Conservation (phyloP, 1,284 basidiomycete species). For the Leccinum pallidistipes region DNA sequence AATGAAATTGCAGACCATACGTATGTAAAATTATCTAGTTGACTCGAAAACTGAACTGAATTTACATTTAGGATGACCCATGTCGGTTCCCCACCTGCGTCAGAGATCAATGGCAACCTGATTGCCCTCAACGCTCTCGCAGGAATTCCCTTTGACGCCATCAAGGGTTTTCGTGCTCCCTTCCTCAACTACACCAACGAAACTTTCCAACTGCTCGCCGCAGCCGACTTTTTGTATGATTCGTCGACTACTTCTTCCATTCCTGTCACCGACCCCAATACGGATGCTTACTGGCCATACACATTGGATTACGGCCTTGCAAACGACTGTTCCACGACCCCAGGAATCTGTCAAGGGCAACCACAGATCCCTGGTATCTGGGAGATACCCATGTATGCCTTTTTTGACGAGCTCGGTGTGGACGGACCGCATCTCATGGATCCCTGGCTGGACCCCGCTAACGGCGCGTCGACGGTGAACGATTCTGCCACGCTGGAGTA, state of each 20-base stretch:
- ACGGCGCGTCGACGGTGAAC: neutral
- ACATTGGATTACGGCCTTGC: conserved; percentile 75
- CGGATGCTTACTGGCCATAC: conserved; percentile 80
- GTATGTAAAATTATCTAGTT: neutral
- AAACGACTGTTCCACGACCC: conserved; percentile 69
- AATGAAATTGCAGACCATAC: conserved; percentile 41
- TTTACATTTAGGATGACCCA: conserved; percentile 4
- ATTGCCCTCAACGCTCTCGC: conserved; percentile 5
- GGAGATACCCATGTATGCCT: conserved; percentile 7
- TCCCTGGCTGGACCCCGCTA: conserved; percentile 4
- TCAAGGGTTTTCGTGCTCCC: conserved; percentile 8
- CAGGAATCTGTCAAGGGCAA: conserved; percentile 62
- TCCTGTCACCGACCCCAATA: conserved; percentile 65
- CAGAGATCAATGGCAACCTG: conserved; percentile 5
- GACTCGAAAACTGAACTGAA: neutral
- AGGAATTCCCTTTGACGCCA: neutral
- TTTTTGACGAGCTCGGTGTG: conserved; percentile 1
- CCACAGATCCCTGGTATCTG: conserved; percentile 4
- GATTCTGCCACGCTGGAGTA: neutral
- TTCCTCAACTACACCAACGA: conserved; percentile 3
- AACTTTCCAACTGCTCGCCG: conserved; percentile 1
- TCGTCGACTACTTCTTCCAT: conserved; percentile 52
- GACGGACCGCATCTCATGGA: conserved; percentile 2
- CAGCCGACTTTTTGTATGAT: neutral
- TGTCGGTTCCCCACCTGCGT: neutral